Base-by-base conservation (phyloP, 441 rosid genomes). In the Pelargonium citronellum region DNA sequence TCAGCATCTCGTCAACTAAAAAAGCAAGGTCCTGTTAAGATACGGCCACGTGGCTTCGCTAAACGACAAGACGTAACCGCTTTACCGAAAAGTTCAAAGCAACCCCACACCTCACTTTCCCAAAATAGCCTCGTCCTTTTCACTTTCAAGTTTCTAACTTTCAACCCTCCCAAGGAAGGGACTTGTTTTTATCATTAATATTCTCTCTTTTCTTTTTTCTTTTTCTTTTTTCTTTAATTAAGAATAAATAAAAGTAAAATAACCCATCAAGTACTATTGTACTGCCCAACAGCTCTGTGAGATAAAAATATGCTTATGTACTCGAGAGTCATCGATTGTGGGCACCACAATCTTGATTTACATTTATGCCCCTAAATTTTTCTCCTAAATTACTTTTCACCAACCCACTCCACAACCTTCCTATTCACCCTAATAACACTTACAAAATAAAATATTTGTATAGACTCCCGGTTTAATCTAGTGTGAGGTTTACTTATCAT, bases 351-450 rank as follows among this genome's bases (percentile, higher is more conserved):
- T 12, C 1, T 46, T 1, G 12, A 8, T 46, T 2, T 46, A 4
- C 51, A 46, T 11, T 46, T 46, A 46, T 46, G 51, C 12, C 12
- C 51, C 51, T 46, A 1, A 46, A 7, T n/a, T 8, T 46, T 46
- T 46, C 82, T 61, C 74, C 57, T 24, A 2, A 24, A 24, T 24
- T 24, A 24, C 30, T 24, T 24, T 24, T 24, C 30, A 24, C 30
- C 30, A 24, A 24, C 30, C 30, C 30, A 24, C 30, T 24, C 2
- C 30, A 24, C 30, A 24, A 24, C 1, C 30, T 24, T 24, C 30
- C 30, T 24, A 24, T 24, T 24, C 30, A 24, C 30, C 30, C 30
- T 24, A 24, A 24, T 2, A 1, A 24, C 30, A 24, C 30, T 24
- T 24, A n/a, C n/a, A n/a, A n/a, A n/a, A n/a, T n/a, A n/a, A n/a